Evolutionary conservation across 257 asterid species (phyloP).

Genomic region (Agastache rugosa): DNA sequence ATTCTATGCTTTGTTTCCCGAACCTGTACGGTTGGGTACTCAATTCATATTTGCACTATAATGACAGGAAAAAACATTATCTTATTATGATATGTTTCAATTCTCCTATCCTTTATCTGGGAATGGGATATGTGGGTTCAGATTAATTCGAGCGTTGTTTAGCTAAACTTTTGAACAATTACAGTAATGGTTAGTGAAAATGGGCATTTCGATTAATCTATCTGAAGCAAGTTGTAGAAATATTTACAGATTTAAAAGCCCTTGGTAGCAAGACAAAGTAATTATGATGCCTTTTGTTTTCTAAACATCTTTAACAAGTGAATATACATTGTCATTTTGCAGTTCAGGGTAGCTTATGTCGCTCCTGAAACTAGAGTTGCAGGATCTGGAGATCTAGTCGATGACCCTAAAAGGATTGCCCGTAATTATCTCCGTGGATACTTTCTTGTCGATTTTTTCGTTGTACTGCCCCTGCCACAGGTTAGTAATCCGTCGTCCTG

Average conservation of each 20-base stretch:
- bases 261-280: neutral
- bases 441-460: constrained; percentile 63
- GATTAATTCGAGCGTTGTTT: neutral
- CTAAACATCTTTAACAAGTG: constrained; percentile 11
- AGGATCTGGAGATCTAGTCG: constrained; percentile 82
- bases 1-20: constrained; percentile 10
- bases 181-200: neutral
- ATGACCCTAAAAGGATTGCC: constrained; percentile 72
- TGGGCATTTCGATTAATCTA: neutral
- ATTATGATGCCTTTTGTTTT: neutral
- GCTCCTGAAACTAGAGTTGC: constrained; percentile 77
- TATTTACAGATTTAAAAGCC: neutral
- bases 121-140: neutral
- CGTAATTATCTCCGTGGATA: constrained; percentile 61
- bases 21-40: neutral
- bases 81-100: neutral
- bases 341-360: constrained; percentile 87
- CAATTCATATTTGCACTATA: neutral
- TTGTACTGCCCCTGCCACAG: constrained; percentile 83
- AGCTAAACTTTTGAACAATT: neutral
- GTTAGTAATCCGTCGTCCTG: constrained; percentile 39
- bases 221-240: neutral
- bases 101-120: neutral
- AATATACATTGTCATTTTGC: constrained; percentile 48
- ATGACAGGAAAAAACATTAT: neutral